Percentiles rank a stretch among this genome's conserved stretches.
Conservation (phyloP, 352 stramenopile species). For the Globisporangium orthogonon region DNA sequence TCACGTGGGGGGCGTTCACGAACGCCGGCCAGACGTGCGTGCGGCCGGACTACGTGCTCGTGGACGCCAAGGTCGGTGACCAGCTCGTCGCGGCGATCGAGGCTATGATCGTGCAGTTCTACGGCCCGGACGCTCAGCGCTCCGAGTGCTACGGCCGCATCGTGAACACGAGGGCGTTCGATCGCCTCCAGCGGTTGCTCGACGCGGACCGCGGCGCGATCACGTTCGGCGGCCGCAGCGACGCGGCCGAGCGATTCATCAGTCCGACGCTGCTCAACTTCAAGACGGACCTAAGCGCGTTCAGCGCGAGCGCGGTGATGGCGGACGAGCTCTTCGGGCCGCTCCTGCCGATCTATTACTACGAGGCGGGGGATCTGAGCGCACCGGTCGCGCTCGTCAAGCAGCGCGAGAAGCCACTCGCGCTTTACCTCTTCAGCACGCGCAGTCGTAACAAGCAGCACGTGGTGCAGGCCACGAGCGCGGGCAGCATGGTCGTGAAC, state of each 20-base stretch:
- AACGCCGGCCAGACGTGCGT: constrained; percentile 95
- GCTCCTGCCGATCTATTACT: constrained; percentile 90
- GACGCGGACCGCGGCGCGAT: constrained; percentile 51
- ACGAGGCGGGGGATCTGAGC: constrained; percentile 28
- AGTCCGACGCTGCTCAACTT: constrained; percentile 88
- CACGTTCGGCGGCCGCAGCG: constrained; percentile 44
- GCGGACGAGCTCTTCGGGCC: constrained; percentile 96
- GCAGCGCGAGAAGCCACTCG: constrained; percentile 64
- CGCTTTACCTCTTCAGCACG: constrained; percentile 79
- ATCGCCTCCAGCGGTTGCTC: constrained; percentile 28
- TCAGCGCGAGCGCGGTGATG: constrained; percentile 62
- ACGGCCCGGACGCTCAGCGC: constrained; percentile 41
- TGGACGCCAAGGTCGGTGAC: constrained; percentile 66
- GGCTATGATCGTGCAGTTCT: constrained; percentile 39
- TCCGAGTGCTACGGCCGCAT: constrained; percentile 40
- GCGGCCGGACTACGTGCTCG: constrained; percentile 91
- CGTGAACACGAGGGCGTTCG: constrained; percentile 12
- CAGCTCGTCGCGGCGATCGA: constrained; percentile 37
- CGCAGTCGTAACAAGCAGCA: constrained; percentile 31
- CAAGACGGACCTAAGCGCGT: constrained; percentile 48
- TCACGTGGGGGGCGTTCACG: constrained; percentile 82
- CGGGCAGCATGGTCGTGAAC: constrained; percentile 69
- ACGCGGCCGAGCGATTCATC: constrained; percentile 74
- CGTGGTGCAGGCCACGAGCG: constrained; percentile 45
- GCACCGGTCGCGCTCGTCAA: constrained; percentile 31